phyloP scores from a whole-genome alignment of 2,329 filamentous ascomycete species.

The Epichloe gansuensis region DNA sequence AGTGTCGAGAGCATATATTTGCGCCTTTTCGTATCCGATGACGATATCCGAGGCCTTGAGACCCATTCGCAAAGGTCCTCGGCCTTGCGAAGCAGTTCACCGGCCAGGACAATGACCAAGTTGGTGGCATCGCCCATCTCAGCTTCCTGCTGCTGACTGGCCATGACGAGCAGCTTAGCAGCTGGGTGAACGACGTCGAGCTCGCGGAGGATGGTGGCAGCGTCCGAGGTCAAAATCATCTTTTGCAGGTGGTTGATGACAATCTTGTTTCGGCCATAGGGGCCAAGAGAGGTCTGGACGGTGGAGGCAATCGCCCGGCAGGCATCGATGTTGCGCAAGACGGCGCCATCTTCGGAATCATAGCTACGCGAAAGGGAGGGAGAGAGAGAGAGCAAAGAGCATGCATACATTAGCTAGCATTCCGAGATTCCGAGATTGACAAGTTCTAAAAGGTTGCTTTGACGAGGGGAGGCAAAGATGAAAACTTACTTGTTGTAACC shows the following conservation, averaged over 20 bases:
- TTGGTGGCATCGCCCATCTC: conserved; percentile 99
- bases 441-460: too few relatives aligned
- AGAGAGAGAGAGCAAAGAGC: conserved; percentile 8
- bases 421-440: conserved; percentile 4
- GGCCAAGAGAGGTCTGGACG: conserved; percentile 91
- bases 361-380: conserved; percentile 53
- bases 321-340: conserved; percentile 96
- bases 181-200: conserved; percentile 97
- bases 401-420: background rate
- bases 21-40: conserved; percentile 88
- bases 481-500: conserved; percentile 82
- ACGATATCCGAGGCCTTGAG: conserved; percentile 98
- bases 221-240: conserved; percentile 98
- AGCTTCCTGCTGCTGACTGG: conserved; percentile 94
- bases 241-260: conserved; percentile 99
- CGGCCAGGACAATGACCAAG: conserved; percentile 88
- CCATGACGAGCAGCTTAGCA: conserved; percentile 96
- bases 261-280: conserved; percentile 98
- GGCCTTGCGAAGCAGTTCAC: conserved; percentile 91
- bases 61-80: conserved; percentile 95
- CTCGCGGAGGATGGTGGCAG: conserved; percentile 92
- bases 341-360: conserved; percentile 96
- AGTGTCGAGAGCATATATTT: conserved; percentile 72
- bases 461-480: background rate
- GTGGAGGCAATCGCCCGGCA: conserved; percentile 92